Evolutionary conservation across 225 moss, liverwort and hornwort genomes (phyloP).

Genomic region (Lunularia cruciata): DNA sequence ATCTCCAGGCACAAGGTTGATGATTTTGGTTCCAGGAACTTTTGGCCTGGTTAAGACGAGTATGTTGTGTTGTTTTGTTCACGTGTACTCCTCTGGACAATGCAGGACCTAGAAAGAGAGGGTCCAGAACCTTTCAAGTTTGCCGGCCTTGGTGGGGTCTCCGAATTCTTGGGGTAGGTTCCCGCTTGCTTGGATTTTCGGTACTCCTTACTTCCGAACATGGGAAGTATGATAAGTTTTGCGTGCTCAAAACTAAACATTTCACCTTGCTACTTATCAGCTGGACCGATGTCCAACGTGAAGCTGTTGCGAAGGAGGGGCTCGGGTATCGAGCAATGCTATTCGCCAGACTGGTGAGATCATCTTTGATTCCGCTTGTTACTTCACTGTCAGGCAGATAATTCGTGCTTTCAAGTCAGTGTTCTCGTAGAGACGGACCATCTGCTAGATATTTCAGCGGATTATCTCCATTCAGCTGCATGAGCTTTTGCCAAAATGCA

Average conservation of each 20-base stretch:
- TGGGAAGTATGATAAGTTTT: background rate
- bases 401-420: too few relatives aligned
- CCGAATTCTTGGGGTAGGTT: constrained; percentile 85
- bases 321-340: constrained; percentile 61
- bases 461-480: too few relatives aligned
- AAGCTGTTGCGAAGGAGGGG: constrained; percentile 79
- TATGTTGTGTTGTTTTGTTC: too few relatives aligned
- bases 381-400: too few relatives aligned
- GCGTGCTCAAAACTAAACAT: background rate
- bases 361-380: background rate
- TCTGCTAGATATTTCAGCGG: too few relatives aligned
- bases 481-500: too few relatives aligned
- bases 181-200: too few relatives aligned
- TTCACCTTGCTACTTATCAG: constrained; percentile 30
- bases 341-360: constrained; percentile 71
- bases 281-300: constrained; percentile 94
- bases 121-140: constrained; percentile 81
- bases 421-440: too few relatives aligned
- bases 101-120: constrained; percentile 76
- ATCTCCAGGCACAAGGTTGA: too few relatives aligned
- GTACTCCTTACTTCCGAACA: background rate
- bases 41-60: too few relatives aligned
- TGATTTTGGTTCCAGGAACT: too few relatives aligned
- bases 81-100: too few relatives aligned
- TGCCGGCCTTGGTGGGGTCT: constrained; percentile 88